Base-by-base conservation (phyloP, 73 alveolate genomes). In the Effrenium voratum region DNA sequence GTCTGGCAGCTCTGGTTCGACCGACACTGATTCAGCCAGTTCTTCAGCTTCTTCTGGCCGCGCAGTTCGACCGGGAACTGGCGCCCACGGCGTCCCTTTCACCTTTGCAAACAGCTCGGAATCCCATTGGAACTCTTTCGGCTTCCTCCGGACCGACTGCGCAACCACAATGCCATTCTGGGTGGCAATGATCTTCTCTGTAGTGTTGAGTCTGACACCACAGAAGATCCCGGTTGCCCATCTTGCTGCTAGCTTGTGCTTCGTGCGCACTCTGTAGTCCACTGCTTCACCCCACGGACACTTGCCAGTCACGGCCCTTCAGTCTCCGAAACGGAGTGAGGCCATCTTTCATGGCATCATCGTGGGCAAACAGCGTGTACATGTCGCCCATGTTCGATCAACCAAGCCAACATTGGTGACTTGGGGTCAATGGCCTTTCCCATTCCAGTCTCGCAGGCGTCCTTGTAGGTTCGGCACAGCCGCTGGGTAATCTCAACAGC, bases 401-500 rank as follows among this genome's bases (percentile, higher is more conserved):
- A 12, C 87, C 87, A 77, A 26, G 59, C 87, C 41, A 77, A 24
- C 22, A 41, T 32, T 28, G 87, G 60, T 8, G 76, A 63, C 60
- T 43, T 76, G 0, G 87, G 87, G 41, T 76, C 24, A 0, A 76
- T 76, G 2, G 34, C 2, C 87, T 43, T 45, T 1, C 87, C 87
- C 63, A 76, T 30, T 59, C 87, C 87, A 12, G 22, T 38, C n/a
- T 77, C 87, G 1, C 63, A 38, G 32, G 87, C 87, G 32, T 77
- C 87, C 41, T 77, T 77, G 87, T 77, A 77, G 44, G 87, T 77
- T 2, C 87, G 57, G 63, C 87, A 43, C 24, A 77, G 87, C 66
- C 87, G 63, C 16, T 77, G 87, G 87, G 87, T 77, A 1, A 77
- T 77, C 66, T 77, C 87, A 43, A 77, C 87, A 45, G 63, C 87